Base-by-base conservation (phyloP, 2,329 filamentous ascomycete species). In the Aspergillus intermedius region DNA sequence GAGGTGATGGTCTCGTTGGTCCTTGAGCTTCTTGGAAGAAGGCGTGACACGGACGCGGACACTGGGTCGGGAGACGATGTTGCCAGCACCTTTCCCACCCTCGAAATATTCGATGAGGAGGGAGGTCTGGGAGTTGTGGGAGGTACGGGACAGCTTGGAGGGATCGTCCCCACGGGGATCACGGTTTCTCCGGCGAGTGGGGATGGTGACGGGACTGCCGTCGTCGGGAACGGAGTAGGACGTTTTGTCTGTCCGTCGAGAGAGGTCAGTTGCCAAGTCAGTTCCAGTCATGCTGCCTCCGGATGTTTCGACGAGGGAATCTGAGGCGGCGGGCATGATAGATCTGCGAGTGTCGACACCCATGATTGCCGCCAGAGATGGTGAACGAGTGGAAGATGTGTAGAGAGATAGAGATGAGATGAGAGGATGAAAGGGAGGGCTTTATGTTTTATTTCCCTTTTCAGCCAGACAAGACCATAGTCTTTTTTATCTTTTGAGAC, bases 31-130 rank as follows among this genome's bases (percentile, higher is more conserved):
- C 66, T 76, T 79, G 56, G 72, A 74, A 35, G 87, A 89, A 12
- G 91, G 91, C 12, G 88, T 94, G 53, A 95, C 79, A 58, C 84
- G 80, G 47, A 88, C 85, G 58, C 85, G 75, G 47, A 96, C 88
- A 66, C 89, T 95, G 10, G 91, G 90, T 59, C 87, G 84, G 60
- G 86, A 84, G 59, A 82, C 79, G 30, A 76, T 73, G 61, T 62
- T 59, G 49, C 59, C 76, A 76, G 59, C 76, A 45, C 60, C 77
- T 49, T 79, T 91, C 54, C 84, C 82, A 57, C 83, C 87, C 72
- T 95, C 91, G 63, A 94, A 96, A 70, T 95, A 95, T 72, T 96
- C 91, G 62, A 96, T 96, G 60, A 96, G 77, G 57, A 96, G 77
- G 49, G 88, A 94, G 34, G 91, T 95, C 73, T 95, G 90, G 42